Conservation (phyloP, 805 yeast genomes). For the Wickerhamomyces silvicola region DNA sequence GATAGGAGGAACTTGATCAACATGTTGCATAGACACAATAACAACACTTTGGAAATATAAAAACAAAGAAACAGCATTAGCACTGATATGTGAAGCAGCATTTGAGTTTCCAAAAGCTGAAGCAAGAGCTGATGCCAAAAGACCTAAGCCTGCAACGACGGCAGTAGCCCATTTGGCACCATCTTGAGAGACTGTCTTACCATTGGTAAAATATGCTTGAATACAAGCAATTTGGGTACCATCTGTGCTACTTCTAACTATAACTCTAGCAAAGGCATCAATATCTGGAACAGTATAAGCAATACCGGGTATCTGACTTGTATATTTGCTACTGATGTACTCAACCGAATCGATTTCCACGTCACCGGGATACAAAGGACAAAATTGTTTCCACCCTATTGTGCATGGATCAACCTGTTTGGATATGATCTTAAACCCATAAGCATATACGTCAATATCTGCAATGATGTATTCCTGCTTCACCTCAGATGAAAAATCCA, state of each 20-base stretch:
- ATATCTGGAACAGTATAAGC: constrained; percentile 84
- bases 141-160: constrained; percentile 80
- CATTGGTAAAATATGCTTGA: constrained; percentile 68
- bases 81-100: constrained; percentile 84
- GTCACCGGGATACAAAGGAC: constrained; percentile 81
- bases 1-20: constrained; percentile 83
- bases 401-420: constrained; percentile 56
- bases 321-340: constrained; percentile 45
- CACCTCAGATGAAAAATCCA: constrained; percentile 65
- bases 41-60: constrained; percentile 86
- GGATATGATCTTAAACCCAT: constrained; percentile 69
- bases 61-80: constrained; percentile 79
- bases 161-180: constrained; percentile 95
- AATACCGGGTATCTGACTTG: constrained; percentile 66
- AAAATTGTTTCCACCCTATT: constrained; percentile 73
- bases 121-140: constrained; percentile 73
- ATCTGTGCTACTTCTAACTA: constrained; percentile 28
- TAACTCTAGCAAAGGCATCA: constrained; percentile 67
- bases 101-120: constrained; percentile 82
- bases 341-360: constrained; percentile 69
- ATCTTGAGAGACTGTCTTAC: constrained; percentile 72
- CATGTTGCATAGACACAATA: constrained; percentile 77
- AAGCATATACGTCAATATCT: constrained; percentile 70
- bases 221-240: constrained; percentile 59
- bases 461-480: constrained; percentile 64